Conservation (phyloP, 176 grass and related monocot species). For the Dactylis glomerata region DNA sequence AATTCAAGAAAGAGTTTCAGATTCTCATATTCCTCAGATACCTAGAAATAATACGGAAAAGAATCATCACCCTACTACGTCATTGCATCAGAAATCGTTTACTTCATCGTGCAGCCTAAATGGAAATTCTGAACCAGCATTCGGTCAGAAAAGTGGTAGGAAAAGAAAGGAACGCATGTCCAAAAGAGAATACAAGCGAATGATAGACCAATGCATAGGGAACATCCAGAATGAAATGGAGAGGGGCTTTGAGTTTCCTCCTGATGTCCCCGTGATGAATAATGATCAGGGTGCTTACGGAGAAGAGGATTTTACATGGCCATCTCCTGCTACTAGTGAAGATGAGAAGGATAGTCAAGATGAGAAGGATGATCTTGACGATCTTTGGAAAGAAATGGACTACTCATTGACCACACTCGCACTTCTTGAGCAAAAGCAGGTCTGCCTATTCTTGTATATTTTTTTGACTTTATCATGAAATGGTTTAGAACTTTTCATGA, state of each 20-base stretch:
- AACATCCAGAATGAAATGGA: slow-evolving; percentile 66
- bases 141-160: slow-evolving; percentile 32
- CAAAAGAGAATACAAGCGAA: slow-evolving; percentile 47
- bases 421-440: slow-evolving; percentile 78
- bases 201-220: slow-evolving; percentile 68
- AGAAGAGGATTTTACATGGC: slow-evolving; percentile 80
- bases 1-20: slow-evolving; percentile 19
- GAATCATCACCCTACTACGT: background rate
- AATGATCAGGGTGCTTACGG: background rate
- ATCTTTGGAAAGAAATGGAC: slow-evolving; percentile 88
- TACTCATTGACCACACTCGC: slow-evolving; percentile 56
- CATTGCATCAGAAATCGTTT: slow-evolving; percentile 1
- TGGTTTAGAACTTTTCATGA: background rate
- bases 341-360: slow-evolving; percentile 58
- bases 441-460: slow-evolving; percentile 17
- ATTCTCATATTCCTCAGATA: slow-evolving; percentile 27
- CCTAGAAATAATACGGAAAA: slow-evolving; percentile 37
- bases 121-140: slow-evolving; percentile 24
- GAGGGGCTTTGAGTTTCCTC: slow-evolving; percentile 42
- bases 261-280: slow-evolving; percentile 19
- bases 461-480: background rate
- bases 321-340: slow-evolving; percentile 35
- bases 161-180: slow-evolving; percentile 46
- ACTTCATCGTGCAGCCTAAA: slow-evolving; percentile 14
- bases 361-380: slow-evolving; percentile 64